phyloP scores from a whole-genome alignment of 2,329 filamentous ascomycete genomes.

The Cercospora sp. region DNA sequence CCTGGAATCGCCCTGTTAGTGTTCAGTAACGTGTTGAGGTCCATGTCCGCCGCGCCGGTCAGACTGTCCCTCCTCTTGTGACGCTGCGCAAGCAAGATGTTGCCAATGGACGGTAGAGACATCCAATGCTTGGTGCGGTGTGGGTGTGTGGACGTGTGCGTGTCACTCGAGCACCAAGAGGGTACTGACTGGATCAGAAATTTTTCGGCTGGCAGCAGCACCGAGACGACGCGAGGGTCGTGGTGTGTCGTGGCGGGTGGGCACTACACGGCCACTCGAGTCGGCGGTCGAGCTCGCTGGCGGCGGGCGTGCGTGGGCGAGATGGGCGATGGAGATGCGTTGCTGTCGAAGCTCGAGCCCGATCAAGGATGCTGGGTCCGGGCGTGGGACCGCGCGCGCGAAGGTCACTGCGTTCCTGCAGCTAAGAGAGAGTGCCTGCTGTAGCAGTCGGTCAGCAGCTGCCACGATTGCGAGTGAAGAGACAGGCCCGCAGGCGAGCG shows the following conservation, averaged over 20 bases:
- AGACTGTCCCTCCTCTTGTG: constrained; percentile 41
- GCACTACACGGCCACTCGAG: not conserved
- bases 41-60: constrained; percentile 37
- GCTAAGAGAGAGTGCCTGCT: constrained; percentile 11
- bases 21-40: constrained; percentile 41
- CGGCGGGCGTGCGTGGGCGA: constrained; percentile 13
- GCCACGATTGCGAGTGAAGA: constrained; percentile 1
- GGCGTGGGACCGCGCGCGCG: constrained; percentile 14
- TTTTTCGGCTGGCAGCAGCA: constrained; percentile 23
- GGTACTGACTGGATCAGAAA: constrained; percentile 33
- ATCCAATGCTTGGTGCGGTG: constrained; percentile 28
- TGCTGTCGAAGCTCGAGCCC: constrained; percentile 17
- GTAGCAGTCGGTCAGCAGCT: constrained; percentile 11
- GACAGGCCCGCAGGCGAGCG: not conserved
- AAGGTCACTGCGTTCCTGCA: constrained; percentile 18
- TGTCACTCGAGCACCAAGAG: constrained; percentile 20
- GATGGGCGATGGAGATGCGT: constrained; percentile 21
- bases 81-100: constrained; percentile 33
- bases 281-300: constrained; percentile 8
- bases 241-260: not conserved
- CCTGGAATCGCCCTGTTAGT: constrained; percentile 41
- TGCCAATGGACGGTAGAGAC: constrained; percentile 37
- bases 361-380: constrained; percentile 18
- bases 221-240: constrained; percentile 26
- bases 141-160: constrained; percentile 7